Evolutionary conservation across 805 yeast genomes (phyloP), one percentile per base, ranked within the genome.

Genomic region (Teunomyces pallodes): DNA sequence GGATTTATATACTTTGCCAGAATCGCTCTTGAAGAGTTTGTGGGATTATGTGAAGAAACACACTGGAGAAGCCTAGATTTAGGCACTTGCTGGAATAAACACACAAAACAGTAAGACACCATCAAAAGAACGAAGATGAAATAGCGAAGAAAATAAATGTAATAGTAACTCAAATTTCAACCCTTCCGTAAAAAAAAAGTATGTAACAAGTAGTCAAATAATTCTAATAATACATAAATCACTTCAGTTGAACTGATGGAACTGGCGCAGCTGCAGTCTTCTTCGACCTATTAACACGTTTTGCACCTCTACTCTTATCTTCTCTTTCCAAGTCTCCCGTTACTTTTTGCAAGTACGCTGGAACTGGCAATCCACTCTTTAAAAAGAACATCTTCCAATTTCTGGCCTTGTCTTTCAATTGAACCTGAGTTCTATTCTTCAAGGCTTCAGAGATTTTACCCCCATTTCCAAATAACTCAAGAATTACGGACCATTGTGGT

Each of bases 1-100:
- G 88, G 99, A 92, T 70, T 79, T 92, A 57, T 91, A 83, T 68
- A 91, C 97, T 26, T 75, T 92, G 56, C 98, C 98, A 16, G 97
- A 92, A 64, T 82, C 87, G 36, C 74, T 94, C 64, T 79, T 94
- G 64, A 90, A 88, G 74, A 87, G 95, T 76, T 77, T 92, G 68
- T 90, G 95, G 95, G 98, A 92, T 55, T 91, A 87, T 65, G 96
- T 92, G 36, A 84, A 84, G 69, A 88, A 86, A 69, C 84, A 88
- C 58, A 67, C 70, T 17, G 41, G 41, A 10, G 41, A 42, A 6
- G 44, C 44, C 31, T 42, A 39, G 24, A 26, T 20, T 39, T 17
- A 42, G 16, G 44, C 31, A 17, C 17, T 20, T 28, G 36, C 17
- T 42, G 33, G 29, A 28, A 29, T 8, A 40, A 13, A 9, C n/a